Evolutionary conservation across 1,284 basidiomycete genomes (phyloP), one percentile per base, ranked within the genome.

Genomic region (Hymenochaete sp.): DNA sequence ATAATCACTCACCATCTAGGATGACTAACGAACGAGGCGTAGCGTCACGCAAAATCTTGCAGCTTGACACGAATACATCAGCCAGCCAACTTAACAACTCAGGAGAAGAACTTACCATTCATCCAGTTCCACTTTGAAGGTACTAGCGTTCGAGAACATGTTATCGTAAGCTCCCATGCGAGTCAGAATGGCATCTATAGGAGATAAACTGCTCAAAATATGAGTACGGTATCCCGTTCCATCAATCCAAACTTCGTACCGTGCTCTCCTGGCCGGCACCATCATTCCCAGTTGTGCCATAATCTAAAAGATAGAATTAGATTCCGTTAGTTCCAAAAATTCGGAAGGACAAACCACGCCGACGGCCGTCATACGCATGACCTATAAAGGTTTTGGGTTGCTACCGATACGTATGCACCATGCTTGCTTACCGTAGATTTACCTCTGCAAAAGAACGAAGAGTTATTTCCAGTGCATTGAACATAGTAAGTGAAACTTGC

Each of bases 111-210:
- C 65, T 43, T 52, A 88, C 87, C 86, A 91, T 76, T 97, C 93
- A 60, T 96, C 93, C 44, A 97, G 70, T 60, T 97, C 93, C 14
- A 97, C 93, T 62, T 95, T 93, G 76, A 96, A 97, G 0, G 92
- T 95, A 64, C 90, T 93, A 0, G 92, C 79, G 54, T 88, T 87
- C 2, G 90, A 86, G 61, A 96, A 96, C 86, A 97, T 95, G 58
- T 93, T 93, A 59, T 97, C 93, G 60, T 95, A 93, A 2, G 96
- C 96, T 14, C 96, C 96, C 95, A 98, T 98, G 22, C 96, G 82
- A 5, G 95, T 98, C 49, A 96, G 77, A 56, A 99, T 97, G 19
- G 86, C 73, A 61, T 99, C 95, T 2, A 97, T 81, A 0, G 96
- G 92, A 52, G 83, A 84, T 39, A 99, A 62, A 27, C 85, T 90